Evolutionary conservation across 176 grass and related monocot genomes (phyloP).

Genomic region (bread wheat (Triticum aestivum)): IWGSC_CS_RefSeq_v2.1 NC_057806.1:525615285-525615784

Average conservation of each 20-base stretch:
- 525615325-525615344: constrained; percentile 35
- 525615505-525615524: too few relatives aligned
- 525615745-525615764: background rate
- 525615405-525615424: constrained; percentile 40
- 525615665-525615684: background rate
- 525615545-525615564: too few relatives aligned
- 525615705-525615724: background rate
- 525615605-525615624: background rate
- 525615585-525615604: background rate
- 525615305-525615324: background rate
- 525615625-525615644: constrained; percentile 32
- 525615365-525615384: background rate
- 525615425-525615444: background rate
- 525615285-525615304: background rate
- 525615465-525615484: background rate
- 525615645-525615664: background rate
- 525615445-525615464: constrained; percentile 16
- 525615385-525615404: constrained; percentile 29
- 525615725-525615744: background rate
- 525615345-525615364: background rate
- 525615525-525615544: too few relatives aligned
- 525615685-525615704: background rate
- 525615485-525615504: background rate
- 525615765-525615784: background rate
- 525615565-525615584: background rate